phyloP scores from a whole-genome alignment of 306 rosid genomes.

The Gleditsia sinensis region DNA sequence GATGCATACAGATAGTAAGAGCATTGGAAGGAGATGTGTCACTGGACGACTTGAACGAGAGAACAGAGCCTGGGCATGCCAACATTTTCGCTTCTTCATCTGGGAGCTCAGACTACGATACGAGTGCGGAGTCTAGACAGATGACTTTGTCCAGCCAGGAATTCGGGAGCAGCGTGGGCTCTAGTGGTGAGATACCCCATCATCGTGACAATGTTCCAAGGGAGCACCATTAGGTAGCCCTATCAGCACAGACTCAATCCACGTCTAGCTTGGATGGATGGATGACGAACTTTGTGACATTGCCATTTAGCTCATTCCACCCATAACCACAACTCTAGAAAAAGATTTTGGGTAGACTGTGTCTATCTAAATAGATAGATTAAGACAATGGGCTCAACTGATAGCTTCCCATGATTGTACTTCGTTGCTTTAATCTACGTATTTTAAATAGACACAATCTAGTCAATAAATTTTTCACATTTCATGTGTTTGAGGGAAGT shows the following conservation, averaged over 20 bases:
- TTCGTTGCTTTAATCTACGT: background rate
- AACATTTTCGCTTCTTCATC: slow-evolving; percentile 30
- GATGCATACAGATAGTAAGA: slow-evolving; percentile 64
- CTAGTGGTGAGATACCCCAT: slow-evolving; percentile 39
- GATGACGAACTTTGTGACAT: background rate
- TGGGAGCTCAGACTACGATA: slow-evolving; percentile 61
- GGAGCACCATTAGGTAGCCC: background rate
- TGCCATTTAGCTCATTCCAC: too few species aligned
- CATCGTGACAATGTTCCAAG: background rate
- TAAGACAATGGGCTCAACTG: too few species aligned
- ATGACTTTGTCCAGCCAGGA: slow-evolving; percentile 57
- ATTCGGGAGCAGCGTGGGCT: slow-evolving; percentile 45
- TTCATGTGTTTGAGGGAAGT: slow-evolving; percentile 11
- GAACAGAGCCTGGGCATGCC: slow-evolving; percentile 33
- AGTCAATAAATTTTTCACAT: background rate
- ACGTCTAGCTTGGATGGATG: background rate
- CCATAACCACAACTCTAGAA: too few species aligned
- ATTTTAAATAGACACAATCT: background rate
- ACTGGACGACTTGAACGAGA: slow-evolving; percentile 72
- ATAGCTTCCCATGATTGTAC: too few species aligned
- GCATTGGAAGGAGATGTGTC: slow-evolving; percentile 84
- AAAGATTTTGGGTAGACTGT: background rate
- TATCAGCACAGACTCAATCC: background rate
- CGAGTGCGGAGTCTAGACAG: slow-evolving; percentile 55
- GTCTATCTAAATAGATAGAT: background rate